Base-by-base conservation (phyloP, 345 rosid genomes). In the Eucalyptus cloeziana region DNA sequence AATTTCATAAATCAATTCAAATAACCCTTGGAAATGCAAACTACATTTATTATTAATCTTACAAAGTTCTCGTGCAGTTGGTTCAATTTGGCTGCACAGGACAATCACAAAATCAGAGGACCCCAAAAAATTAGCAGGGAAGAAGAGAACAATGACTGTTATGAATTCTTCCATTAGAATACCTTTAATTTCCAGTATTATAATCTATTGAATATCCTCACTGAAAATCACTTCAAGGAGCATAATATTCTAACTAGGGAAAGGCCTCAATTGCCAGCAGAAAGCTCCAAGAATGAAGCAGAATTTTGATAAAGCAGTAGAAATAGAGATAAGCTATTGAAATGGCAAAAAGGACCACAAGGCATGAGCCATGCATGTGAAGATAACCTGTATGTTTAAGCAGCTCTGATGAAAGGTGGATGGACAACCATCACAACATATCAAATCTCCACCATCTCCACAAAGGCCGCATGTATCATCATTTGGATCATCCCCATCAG, bases 381-480 rank as follows among this genome's bases (percentile, higher is more conserved):
- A 76, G 85, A 76, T 22, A 13, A 97, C 99, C 94, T 93, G 90
- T 90, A 98, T 94, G 89, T 92, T 94, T 58, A 97, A 91, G 96
- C 99, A 98, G 92, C 91, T 93, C 93, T 93, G 97, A 92, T 98
- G 99, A 93, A 94, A 97, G 81, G 99, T 97, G 88, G 99, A 98
- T 86, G 99, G 99, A 88, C 99, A 98, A 89, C 98, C 91, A 91
- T 98, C 99, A 90, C 99, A 97, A 91, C 99, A 98, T 67, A 98
- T 96, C 91, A 98, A 92, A 92, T 97, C 96, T 87, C 99, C 99
- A 90, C 99, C 99, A 92, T 98, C 99, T 88, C 98, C 99, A 92
- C 99, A 98, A 60, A 96, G 94, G 91, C 98, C 97, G 94, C 99
- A 98, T 71, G 99, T 94, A 93, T 98, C 99, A 92, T 98, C 99